phyloP scores from a whole-genome alignment of 768 basidiomycete genomes.

The Russula brevipes region DNA sequence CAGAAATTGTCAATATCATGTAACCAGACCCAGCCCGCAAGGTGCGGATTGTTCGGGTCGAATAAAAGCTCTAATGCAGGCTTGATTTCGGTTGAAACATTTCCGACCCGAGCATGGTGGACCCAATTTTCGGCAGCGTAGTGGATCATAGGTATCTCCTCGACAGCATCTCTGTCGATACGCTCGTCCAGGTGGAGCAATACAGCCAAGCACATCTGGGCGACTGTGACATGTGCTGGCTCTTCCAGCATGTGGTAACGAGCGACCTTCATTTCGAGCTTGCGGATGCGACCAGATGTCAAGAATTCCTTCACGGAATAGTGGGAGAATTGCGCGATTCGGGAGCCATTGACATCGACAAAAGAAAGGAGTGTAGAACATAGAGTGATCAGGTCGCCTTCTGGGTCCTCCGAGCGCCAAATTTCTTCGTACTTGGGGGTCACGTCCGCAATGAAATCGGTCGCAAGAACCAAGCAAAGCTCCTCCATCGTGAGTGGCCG shows the following conservation, averaged over 20 bases:
- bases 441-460: slow-evolving; percentile 9
- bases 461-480: slow-evolving; percentile 12
- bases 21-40: slow-evolving; percentile 17
- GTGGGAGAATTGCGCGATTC: slow-evolving; percentile 8
- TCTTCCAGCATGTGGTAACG: slow-evolving; percentile 1
- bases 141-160: slow-evolving; percentile 12
- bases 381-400: not conserved
- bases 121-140: slow-evolving; percentile 16
- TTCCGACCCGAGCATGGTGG: slow-evolving; percentile 8
- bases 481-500: slow-evolving; percentile 14
- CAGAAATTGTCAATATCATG: slow-evolving; percentile 9
- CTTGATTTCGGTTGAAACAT: slow-evolving; percentile 1
- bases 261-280: not conserved
- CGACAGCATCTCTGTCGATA: not conserved
- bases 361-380: slow-evolving; percentile 13
- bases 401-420: slow-evolving; percentile 11
- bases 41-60: slow-evolving; percentile 8
- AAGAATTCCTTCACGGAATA: slow-evolving; percentile 14
- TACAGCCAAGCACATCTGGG: slow-evolving; percentile 11
- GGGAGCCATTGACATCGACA: slow-evolving; percentile 4
- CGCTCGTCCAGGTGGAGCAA: slow-evolving; percentile 8
- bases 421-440: slow-evolving; percentile 14
- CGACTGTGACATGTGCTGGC: slow-evolving; percentile 5
- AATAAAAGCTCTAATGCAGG: slow-evolving; percentile 5
- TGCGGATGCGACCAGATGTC: slow-evolving; percentile 8